Conservation (phyloP, 306 rosid genomes). For the Hippophae rhamnoides region DNA sequence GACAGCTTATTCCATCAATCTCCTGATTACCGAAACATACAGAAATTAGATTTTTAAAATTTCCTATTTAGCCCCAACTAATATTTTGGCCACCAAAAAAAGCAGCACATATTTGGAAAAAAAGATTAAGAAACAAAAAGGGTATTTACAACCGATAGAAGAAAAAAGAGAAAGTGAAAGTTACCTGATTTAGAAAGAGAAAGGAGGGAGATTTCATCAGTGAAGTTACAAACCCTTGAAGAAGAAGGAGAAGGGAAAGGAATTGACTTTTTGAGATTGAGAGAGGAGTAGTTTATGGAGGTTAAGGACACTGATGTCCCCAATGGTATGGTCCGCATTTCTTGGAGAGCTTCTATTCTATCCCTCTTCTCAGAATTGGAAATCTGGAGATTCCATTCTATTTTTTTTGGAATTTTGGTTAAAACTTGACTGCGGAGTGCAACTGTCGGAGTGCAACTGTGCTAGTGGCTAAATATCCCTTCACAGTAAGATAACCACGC, state of each 20-base stretch:
- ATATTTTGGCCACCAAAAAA: no score
- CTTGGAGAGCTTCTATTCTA: conserved; percentile 25
- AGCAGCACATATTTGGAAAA: no score
- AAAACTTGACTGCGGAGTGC: not conserved
- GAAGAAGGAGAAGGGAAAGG: conserved; percentile 13
- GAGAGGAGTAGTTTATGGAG: conserved; percentile 28
- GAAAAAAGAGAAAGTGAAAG: not conserved
- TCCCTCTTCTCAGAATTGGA: conserved; percentile 12
- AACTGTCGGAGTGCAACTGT: not conserved
- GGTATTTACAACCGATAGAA: not conserved
- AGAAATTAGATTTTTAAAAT: no score
- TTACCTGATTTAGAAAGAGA: conserved; percentile 59
- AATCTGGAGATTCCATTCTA: conserved; percentile 1
- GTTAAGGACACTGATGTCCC: conserved; percentile 52
- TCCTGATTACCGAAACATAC: no score
- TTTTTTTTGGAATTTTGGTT: not conserved
- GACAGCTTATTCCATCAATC: no score
- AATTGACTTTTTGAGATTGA: conserved; percentile 31
- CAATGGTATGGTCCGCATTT: conserved; percentile 73
- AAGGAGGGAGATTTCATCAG: conserved; percentile 31
- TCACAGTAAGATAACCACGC: no score
- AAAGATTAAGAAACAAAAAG: no score
- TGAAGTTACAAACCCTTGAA: conserved; percentile 32
- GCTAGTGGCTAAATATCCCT: no score
- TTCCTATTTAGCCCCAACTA: not conserved